These are phyloP conservation scores for Coemansia interrupta DNA, from an alignment of 192 early-diverging fungal genomes.

Conservation along the genomic window DNA sequence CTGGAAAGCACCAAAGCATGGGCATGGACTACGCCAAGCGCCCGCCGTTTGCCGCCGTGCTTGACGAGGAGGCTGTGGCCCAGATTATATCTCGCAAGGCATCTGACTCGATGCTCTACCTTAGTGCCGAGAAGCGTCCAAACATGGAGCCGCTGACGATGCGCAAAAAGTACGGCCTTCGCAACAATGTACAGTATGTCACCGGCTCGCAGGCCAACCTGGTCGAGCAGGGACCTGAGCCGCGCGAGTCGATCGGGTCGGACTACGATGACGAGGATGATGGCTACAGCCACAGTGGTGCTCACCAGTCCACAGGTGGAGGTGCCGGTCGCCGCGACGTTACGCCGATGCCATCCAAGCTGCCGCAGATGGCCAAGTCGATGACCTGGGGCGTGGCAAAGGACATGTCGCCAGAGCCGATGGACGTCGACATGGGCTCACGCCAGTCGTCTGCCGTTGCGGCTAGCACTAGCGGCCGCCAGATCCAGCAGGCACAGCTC, in stretches of 20 bases:
- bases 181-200: constrained; percentile 45
- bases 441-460: constrained; percentile 13
- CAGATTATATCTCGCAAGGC: constrained; percentile 46
- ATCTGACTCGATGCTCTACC: constrained; percentile 45
- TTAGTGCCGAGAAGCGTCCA: constrained; percentile 51
- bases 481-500: constrained; percentile 33
- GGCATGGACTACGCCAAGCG: constrained; percentile 17
- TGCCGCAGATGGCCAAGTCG: constrained; percentile 22
- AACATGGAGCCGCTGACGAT: constrained; percentile 45
- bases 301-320: constrained; percentile 2
- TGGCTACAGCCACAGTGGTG: neutral
- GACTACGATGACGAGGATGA: constrained; percentile 14
- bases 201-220: constrained; percentile 15
- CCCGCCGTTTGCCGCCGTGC: neutral
- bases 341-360: neutral
- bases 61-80: constrained; percentile 20
- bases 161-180: constrained; percentile 53
- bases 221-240: constrained; percentile 32
- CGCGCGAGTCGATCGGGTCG: constrained; percentile 15
- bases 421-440: constrained; percentile 5
- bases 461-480: constrained; percentile 1
- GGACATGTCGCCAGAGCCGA: constrained; percentile 7
- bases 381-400: constrained; percentile 17
- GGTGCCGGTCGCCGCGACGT: constrained; percentile 7
- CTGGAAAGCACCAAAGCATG: constrained; percentile 28